Evolutionary conservation across 2,329 filamentous ascomycete genomes (phyloP), one percentile per base, ranked within the genome.

Genomic region (Nannizziopsis barbatae): DNA sequence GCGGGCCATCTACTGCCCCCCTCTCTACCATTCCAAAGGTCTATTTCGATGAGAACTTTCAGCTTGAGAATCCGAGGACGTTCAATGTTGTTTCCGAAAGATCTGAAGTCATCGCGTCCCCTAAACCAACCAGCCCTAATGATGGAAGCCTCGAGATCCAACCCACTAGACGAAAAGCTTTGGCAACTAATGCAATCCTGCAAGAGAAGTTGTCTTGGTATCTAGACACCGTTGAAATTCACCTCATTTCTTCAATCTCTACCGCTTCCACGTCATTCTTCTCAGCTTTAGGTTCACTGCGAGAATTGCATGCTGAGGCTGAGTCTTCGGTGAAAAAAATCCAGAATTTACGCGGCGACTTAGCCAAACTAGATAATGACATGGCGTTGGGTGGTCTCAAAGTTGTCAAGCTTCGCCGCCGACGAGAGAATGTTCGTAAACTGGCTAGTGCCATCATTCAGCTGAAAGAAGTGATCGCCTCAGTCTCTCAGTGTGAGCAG

Each of bases 151-250:
- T 79, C 4, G 49, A 38, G 31, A 45, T 30, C 11, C 47, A 47
- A 18, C 49, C 32, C 15, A 48, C 49, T 2, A 50, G 73, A 7
- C 79, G 90, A 52, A 96, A 95, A 63, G 85, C 86, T 1, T 72
- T 98, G 22, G 90, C 90, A 6, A 95, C 89, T 0, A 98, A 98
- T 66, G 92, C 92, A 0, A 98, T 98, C 50, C 66, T 98, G 32
- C 92, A 98, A 63, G 92, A 98, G 66, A 98, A 98, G 66, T 73
- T 98, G 10, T 96, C 92, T 0, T 98, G 92, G 92, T 98, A 98
- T 65, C 95, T 98, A 88, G 92, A 98, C 63, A 98, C 92, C 0
- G 88, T 98, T 17, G 92, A 98, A 63, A 87, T 98, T 47, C 92
- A 98, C 63, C 73, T 98, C 6, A 95, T 98, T 57, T 87, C 86